Percentiles rank a stretch among this genome's conserved stretches.
Evolutionary conservation across 345 rosid species (phyloP).

Genomic region (Clarkia xantiana): DNA sequence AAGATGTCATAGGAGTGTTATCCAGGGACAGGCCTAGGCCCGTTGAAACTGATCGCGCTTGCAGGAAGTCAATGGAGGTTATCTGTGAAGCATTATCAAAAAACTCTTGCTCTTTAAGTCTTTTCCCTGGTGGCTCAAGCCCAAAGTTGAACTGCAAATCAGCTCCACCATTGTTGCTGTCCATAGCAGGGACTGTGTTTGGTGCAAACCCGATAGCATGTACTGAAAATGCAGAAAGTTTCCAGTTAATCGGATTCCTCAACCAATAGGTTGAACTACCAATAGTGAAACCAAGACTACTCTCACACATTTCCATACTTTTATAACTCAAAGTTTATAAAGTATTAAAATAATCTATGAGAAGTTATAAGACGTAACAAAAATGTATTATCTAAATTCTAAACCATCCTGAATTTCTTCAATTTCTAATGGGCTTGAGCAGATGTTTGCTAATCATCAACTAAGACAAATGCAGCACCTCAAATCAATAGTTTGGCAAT

Average conservation of each 20-base stretch:
- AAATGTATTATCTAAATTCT: too few species aligned
- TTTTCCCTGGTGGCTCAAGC: background rate
- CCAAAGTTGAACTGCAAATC: background rate
- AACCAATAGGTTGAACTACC: background rate
- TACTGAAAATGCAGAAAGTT: constrained; percentile 1
- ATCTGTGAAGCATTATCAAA: constrained; percentile 62
- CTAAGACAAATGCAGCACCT: too few species aligned
- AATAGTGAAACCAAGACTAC: too few species aligned
- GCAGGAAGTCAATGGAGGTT: constrained; percentile 61
- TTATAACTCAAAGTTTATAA: too few species aligned
- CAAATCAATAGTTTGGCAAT: too few species aligned
- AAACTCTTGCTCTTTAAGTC: constrained; percentile 8
- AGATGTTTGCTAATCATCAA: too few species aligned
- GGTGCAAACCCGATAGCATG: constrained; percentile 2
- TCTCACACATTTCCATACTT: too few species aligned
- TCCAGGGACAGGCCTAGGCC: constrained; percentile 76
- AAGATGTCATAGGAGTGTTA: constrained; percentile 39
- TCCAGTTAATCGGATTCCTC: background rate
- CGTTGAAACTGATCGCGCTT: constrained; percentile 56
- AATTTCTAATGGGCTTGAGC: too few species aligned
- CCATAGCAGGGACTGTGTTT: constrained; percentile 1
- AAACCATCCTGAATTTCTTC: too few species aligned
- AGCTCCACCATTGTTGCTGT: constrained; percentile 2
- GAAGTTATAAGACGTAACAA: too few species aligned
- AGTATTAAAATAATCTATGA: too few species aligned